These are phyloP conservation scores for Malassezia slooffiae DNA, from an alignment of 1,284 basidiomycete genomes.

Conservation along the genomic window DNA sequence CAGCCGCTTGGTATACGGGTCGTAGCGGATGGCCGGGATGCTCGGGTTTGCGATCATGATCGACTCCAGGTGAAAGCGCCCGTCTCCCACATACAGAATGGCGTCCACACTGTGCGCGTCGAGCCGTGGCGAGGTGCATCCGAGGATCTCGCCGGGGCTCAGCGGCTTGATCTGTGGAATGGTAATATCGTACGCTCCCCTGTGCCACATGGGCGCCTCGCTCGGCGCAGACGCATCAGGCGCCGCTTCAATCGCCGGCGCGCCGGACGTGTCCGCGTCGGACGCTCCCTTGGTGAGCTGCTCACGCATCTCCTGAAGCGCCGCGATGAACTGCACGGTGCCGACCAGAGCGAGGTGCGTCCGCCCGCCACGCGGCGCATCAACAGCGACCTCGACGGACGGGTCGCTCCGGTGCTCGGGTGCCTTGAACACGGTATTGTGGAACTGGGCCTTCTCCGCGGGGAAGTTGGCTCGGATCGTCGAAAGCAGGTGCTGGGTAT, in stretches of 20 bases:
- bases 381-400: background rate
- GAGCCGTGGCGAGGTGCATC: conserved; percentile 81
- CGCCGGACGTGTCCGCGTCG: conserved; percentile 1
- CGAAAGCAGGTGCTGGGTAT: conserved; percentile 67
- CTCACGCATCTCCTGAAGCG: conserved; percentile 33
- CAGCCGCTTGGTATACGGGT: conserved; percentile 94
- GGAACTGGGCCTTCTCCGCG: conserved; percentile 59
- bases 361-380: background rate
- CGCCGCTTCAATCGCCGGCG: background rate
- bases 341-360: conserved; percentile 41
- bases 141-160: conserved; percentile 89
- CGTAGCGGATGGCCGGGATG: conserved; percentile 94
- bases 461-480: conserved; percentile 87
- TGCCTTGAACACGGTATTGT: conserved; percentile 3
- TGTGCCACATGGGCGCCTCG: too few species aligned
- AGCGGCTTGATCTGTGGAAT: conserved; percentile 87
- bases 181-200: conserved; percentile 31
- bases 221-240: background rate
- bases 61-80: conserved; percentile 92
- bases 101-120: conserved; percentile 32
- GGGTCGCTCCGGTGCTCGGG: conserved; percentile 2
- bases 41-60: conserved; percentile 98
- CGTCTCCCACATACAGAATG: conserved; percentile 75
- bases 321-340: conserved; percentile 45
- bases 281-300: conserved; percentile 20